Conservation (phyloP, 1,284 basidiomycete genomes). For the Ganoderma lucidum region DNA sequence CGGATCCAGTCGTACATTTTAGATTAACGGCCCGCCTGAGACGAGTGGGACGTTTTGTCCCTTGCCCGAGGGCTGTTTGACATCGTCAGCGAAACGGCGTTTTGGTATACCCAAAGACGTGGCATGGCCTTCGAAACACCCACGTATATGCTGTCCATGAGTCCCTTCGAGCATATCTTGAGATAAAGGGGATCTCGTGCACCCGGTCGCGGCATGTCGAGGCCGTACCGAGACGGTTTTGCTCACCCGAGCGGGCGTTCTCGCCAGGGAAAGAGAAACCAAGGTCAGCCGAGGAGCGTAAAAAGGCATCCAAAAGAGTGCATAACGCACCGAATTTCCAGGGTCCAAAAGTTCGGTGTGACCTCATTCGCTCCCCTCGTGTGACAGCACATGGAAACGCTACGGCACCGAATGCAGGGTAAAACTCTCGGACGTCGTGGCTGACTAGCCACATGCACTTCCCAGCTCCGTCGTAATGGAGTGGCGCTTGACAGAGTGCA, state of each 20-base stretch:
- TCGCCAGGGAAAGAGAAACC: not conserved
- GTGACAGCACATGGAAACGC: slow-evolving; percentile 14
- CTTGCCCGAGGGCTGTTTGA: slow-evolving; percentile 2
- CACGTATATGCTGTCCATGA: not conserved
- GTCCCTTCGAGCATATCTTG: not conserved
- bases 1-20: slow-evolving; percentile 6
- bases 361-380: slow-evolving; percentile 11
- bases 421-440: slow-evolving; percentile 13
- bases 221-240: not conserved
- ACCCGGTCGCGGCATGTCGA: not conserved
- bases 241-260: slow-evolving; percentile 1
- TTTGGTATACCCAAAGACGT: slow-evolving; percentile 5
- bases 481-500: not conserved
- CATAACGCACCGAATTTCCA: slow-evolving; percentile 5
- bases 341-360: slow-evolving; percentile 8
- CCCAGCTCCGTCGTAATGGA: slow-evolving; percentile 11
- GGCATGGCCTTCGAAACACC: not conserved
- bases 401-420: slow-evolving; percentile 12
- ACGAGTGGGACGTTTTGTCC: not conserved
- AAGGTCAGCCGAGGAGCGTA: not conserved
- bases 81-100: slow-evolving; percentile 1
- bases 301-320: slow-evolving; percentile 1
- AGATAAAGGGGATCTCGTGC: not conserved
- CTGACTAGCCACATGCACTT: slow-evolving; percentile 6
- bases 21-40: slow-evolving; percentile 2